These are phyloP conservation scores for Immersiella caudata DNA, from an alignment of 495 filamentous ascomycete species.

Conservation along the genomic window DNA sequence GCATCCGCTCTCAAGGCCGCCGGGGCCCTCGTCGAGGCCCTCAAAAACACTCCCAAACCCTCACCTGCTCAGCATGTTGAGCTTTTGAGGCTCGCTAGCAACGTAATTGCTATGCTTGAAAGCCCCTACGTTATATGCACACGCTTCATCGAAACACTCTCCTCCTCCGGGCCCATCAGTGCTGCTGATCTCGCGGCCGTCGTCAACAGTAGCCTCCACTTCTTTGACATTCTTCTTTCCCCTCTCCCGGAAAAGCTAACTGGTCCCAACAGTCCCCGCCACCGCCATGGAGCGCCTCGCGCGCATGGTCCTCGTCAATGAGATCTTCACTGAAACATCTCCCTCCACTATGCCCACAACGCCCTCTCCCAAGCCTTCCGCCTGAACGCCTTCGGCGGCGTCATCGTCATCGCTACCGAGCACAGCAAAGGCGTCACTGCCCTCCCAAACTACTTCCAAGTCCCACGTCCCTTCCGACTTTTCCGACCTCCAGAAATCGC, in stretches of 20 bases:
- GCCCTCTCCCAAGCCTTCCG: constrained; percentile 20
- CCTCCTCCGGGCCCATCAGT: constrained; percentile 29
- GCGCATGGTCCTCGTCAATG: constrained; percentile 30
- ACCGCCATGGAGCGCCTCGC: constrained; percentile 33
- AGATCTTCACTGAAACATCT: constrained; percentile 31
- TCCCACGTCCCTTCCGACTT: constrained; percentile 34
- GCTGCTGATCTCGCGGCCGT: constrained; percentile 31
- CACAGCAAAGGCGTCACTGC: constrained; percentile 22
- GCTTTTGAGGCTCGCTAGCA: constrained; percentile 28
- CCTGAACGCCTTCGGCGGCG: constrained; percentile 20
- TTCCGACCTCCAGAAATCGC: constrained; percentile 35
- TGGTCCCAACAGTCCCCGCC: constrained; percentile 24
- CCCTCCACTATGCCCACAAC: constrained; percentile 36
- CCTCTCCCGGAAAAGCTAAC: no score
- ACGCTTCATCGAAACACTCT: constrained; percentile 25
- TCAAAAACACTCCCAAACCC: constrained; percentile 24
- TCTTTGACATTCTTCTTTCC: no score
- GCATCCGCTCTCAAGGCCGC: constrained; percentile 29
- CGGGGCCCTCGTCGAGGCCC: constrained; percentile 33
- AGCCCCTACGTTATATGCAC: constrained; percentile 31
- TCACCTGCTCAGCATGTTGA: constrained; percentile 26
- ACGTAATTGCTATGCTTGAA: constrained; percentile 27
- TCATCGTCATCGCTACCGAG: constrained; percentile 30
- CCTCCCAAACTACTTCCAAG: constrained; percentile 37
- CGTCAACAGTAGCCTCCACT: constrained; percentile 1